Base-by-base conservation (phyloP, 805 yeast genomes). In the Metschnikowia shivogae region DNA sequence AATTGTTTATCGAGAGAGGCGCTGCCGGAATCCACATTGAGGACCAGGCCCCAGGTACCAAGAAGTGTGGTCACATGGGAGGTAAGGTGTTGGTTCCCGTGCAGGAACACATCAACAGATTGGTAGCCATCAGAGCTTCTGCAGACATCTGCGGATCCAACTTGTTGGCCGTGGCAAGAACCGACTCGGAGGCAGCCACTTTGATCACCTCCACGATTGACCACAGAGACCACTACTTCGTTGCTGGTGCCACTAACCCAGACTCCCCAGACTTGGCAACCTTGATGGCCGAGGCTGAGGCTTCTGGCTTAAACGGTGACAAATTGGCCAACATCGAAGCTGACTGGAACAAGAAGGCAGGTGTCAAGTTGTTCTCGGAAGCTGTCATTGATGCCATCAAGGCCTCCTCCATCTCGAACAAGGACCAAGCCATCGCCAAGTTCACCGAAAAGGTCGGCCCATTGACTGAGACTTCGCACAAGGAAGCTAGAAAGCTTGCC, bases 51-150 rank as follows among this genome's bases (percentile, higher is more conserved):
- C 96, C 98, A 44, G 97, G 97, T 60, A 92, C 97, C 59, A 92
- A 92, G 71, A 92, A 92, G 74, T 92, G 98, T 74, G 98, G 98
- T 50, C 98, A 92, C 72, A 92, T 92, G 98, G 97, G 96, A 55
- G 98, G 98, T 59, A 89, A 93, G 70, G 97, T 93, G 43, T 81
- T 92, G 57, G 97, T 92, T 52, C 98, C 98, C 52, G 93, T 89
- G 48, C 97, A 89, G 72, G 98, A 92, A 74, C 98, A 92, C 72
- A 87, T 92, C 70, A 89, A 88, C 74, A 82, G 98, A 67, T 77
- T 92, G 65, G 84, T 89, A 54, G 95, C 97, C 40, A 87, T 92
- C 60, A 84, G 98, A 70, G 89, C 96, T 51, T 82, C 95, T 60
- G 97, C 97, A 39, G 98, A 92, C 70, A 86, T 90, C 51, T 81